These are phyloP conservation scores for Aspergillus caelatus DNA, from an alignment of 2,329 filamentous ascomycete genomes.

Conservation along the genomic window DNA sequence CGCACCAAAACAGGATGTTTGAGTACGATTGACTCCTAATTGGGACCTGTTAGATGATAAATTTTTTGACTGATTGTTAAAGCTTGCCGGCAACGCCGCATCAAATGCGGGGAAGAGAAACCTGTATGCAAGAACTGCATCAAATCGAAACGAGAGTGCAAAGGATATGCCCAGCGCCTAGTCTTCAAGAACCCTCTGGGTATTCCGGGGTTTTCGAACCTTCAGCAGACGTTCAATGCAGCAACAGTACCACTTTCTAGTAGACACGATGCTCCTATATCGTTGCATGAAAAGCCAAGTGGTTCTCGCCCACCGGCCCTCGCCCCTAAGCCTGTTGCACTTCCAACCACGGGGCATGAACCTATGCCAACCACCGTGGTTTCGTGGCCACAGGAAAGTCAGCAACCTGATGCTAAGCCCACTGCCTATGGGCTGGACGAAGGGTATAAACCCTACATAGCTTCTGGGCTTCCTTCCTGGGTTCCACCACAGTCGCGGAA, in stretches of 20 bases:
- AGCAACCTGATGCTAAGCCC: conserved; percentile 13
- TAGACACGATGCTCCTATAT: conserved; percentile 25
- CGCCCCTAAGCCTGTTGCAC: conserved; percentile 33
- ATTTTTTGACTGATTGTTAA: conserved; percentile 18
- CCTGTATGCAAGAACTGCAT: conserved; percentile 51
- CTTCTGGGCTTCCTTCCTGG: neutral
- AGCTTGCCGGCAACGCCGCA: conserved; percentile 91
- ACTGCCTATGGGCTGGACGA: conserved; percentile 23
- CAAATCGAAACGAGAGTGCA: conserved; percentile 50
- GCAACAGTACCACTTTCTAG: conserved; percentile 21
- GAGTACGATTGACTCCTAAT: conserved; percentile 60
- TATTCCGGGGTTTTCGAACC: conserved; percentile 29
- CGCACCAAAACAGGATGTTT: conserved; percentile 91
- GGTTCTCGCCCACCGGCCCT: conserved; percentile 37
- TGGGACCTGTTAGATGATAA: neutral
- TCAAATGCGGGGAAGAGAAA: conserved; percentile 91
- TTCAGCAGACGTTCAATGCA: conserved; percentile 23
- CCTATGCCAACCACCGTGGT: conserved; percentile 10
- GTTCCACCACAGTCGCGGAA: neutral
- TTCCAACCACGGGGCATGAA: conserved; percentile 16
- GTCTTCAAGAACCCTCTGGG: conserved; percentile 46
- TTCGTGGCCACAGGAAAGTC: neutral
- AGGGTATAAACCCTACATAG: neutral
- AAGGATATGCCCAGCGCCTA: conserved; percentile 46
- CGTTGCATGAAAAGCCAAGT: conserved; percentile 30